Evolutionary conservation across 805 yeast species (phyloP).

Genomic region (Kuraishia piskuri): DNA sequence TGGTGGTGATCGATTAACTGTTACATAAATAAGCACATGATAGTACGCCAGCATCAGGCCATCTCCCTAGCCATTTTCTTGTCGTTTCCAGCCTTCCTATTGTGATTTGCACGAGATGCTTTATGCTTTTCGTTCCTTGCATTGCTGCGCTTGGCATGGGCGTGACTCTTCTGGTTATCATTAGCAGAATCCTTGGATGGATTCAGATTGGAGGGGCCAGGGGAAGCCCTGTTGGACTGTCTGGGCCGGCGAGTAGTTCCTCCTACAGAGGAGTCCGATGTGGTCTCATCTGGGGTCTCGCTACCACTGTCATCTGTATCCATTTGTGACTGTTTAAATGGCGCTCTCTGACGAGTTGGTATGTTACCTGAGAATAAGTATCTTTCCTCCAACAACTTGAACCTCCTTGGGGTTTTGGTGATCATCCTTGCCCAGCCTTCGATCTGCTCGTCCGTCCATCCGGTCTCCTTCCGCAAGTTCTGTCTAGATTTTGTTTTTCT

Average conservation of each 20-base stretch:
- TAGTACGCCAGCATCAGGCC: background rate
- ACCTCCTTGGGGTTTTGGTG: slow-evolving; percentile 53
- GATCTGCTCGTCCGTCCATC: slow-evolving; percentile 84
- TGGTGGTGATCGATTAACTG: background rate
- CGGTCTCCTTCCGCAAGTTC: slow-evolving; percentile 39
- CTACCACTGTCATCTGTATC: background rate
- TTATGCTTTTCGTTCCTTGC: slow-evolving; percentile 47
- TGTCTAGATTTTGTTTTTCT: slow-evolving; percentile 46
- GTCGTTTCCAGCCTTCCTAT: slow-evolving; percentile 53
- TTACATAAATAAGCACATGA: no score
- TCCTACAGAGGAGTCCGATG: background rate
- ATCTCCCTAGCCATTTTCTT: slow-evolving; percentile 33
- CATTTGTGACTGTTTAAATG: background rate
- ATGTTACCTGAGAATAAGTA: slow-evolving; percentile 32
- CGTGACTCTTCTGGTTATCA: slow-evolving; percentile 1
- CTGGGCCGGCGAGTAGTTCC: background rate
- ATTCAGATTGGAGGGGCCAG: background rate
- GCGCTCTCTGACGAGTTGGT: slow-evolving; percentile 2
- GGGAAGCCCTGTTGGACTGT: background rate
- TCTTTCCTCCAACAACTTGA: slow-evolving; percentile 53
- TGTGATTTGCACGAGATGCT: slow-evolving; percentile 53
- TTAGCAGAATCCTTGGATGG: background rate
- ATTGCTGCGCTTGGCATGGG: slow-evolving; percentile 22
- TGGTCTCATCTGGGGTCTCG: slow-evolving; percentile 5
- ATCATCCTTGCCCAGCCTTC: slow-evolving; percentile 90